Percentiles rank a stretch among this genome's conserved stretches.
Evolutionary conservation across 371 early-diverging fungal genomes (phyloP).

Genomic region (Mucor circinelloides): DNA sequence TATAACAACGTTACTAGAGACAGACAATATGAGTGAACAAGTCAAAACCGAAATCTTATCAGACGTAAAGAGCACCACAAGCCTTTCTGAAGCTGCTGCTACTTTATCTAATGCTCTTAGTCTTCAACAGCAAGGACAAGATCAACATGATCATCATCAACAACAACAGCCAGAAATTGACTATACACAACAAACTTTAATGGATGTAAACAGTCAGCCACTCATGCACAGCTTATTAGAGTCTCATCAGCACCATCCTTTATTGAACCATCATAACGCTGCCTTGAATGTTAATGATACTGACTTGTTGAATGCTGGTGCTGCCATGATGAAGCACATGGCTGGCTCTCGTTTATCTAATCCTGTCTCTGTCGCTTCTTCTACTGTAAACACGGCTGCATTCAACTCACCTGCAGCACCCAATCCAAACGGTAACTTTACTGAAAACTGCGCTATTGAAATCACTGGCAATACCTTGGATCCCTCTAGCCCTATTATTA

Average conservation of each 20-base stretch:
- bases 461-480: neutral
- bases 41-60: neutral
- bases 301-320: neutral
- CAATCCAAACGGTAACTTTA: neutral
- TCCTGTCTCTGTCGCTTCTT: neutral
- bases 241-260: neutral
- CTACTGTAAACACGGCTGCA: neutral
- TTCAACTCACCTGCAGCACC: neutral
- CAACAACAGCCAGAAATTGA: neutral
- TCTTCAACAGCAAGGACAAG: no score
- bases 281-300: neutral
- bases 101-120: neutral
- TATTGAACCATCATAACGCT: neutral
- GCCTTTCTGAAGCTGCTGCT: neutral
- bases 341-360: neutral
- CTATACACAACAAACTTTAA: slow-evolving; percentile 15
- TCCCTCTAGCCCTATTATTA: slow-evolving; percentile 4
- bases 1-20: neutral
- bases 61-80: neutral
- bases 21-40: neutral
- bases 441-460: neutral
- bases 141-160: no score
- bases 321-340: neutral
- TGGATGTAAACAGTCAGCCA: slow-evolving; percentile 26
- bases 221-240: neutral